These are phyloP conservation scores for Ophiosphaerella narmari DNA, from an alignment of 2,329 filamentous ascomycete species.

Conservation along the genomic window DNA sequence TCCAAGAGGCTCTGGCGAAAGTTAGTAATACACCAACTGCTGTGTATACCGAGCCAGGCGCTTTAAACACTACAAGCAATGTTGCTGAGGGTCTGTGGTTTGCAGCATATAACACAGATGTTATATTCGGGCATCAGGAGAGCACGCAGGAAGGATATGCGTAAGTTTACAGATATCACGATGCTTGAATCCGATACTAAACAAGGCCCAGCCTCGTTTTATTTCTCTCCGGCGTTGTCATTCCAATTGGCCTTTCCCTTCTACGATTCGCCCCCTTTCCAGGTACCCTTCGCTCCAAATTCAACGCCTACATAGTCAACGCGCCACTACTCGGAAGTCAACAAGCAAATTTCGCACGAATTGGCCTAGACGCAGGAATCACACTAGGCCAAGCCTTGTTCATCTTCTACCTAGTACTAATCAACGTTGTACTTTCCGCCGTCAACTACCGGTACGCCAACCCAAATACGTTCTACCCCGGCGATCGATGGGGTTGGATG, in stretches of 20 bases:
- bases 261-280: conserved; percentile 22
- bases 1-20: conserved; percentile 17
- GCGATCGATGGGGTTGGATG: not conserved
- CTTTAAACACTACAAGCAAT: conserved; percentile 15
- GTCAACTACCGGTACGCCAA: conserved; percentile 34
- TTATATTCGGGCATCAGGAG: conserved; percentile 10
- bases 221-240: conserved; percentile 11
- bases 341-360: conserved; percentile 5
- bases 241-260: conserved; percentile 18
- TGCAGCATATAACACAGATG: conserved; percentile 6
- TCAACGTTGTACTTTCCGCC: conserved; percentile 21
- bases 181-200: not conserved
- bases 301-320: conserved; percentile 21
- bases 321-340: conserved; percentile 16
- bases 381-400: conserved; percentile 17
- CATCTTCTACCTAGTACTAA: conserved; percentile 38
- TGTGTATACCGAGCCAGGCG: conserved; percentile 1
- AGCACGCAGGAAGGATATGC: conserved; percentile 14
- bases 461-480: not conserved
- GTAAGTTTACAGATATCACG: conserved; percentile 3
- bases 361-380: conserved; percentile 9
- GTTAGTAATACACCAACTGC: conserved; percentile 8
- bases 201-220: conserved; percentile 6
- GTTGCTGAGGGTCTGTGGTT: conserved; percentile 12
- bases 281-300: conserved; percentile 4